Base-by-base conservation (phyloP, 2,329 filamentous ascomycete genomes). In the Apiospora pterosperma region DNA sequence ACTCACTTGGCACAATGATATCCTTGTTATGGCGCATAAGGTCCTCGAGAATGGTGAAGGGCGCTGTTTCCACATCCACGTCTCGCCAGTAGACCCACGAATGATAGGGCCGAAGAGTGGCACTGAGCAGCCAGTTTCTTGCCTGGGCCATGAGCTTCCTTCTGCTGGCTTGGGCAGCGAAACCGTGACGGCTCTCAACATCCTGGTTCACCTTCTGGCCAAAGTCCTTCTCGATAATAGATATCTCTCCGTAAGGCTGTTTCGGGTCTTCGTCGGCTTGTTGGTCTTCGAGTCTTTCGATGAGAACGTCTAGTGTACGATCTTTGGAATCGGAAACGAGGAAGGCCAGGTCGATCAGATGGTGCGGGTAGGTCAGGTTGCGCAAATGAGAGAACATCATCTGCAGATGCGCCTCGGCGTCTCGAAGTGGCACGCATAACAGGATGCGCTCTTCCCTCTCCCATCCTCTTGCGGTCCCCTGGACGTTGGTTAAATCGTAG, bases 81-180 rank as follows among this genome's bases (percentile, higher is more conserved):
- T 99, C 96, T 78, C 96, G 89, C 96, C 96, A 99, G 76, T 99
- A 99, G 11, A 99, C 96, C 96, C 96, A 99, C 69, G 94, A 97
- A 76, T 99, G 96, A 62, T 96, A 96, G 1, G 96, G 96, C 52
- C 96, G 89, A 63, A 99, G 81, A 25, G 96, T 95, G 44, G 96
- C 95, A 73, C 93, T 97, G 64, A 99, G 81, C 62, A 99, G 84
- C 96, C 96, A 99, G 79, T 99, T 99, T 67, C 96, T 88, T 61
- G 96, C 96, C 80, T 97, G 93, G 0, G 96, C 96, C 96, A 99
- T 99, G 73, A 97, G 85, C 81, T 99, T 99, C 78, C 96, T 88
- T 72, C 96, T 87, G 70, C 90, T 92, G 28, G 96, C 96, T 79
- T 99, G 96, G 1, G 96, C 96, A 36, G 95, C 96, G 75, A 99